Evolutionary conservation across 805 yeast genomes (phyloP), one percentile per base, ranked within the genome.

Genomic region (Candida morakotiae): DNA sequence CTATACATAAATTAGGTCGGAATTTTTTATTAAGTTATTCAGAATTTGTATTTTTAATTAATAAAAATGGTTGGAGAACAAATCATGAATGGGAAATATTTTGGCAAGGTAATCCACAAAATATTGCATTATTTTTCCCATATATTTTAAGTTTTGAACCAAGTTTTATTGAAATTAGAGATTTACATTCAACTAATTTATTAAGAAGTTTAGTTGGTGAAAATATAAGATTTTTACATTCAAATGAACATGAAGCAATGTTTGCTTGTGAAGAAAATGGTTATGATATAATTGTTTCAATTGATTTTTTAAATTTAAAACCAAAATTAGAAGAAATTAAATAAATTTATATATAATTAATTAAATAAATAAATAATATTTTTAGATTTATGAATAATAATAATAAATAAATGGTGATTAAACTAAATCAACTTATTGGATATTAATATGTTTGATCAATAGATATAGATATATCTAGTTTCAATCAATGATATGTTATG

Each of bases 21-120:
- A 93, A 89, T 63, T 93, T 91, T 56, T 64, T 93, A 51, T 73
- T 93, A 46, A 83, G 89, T 56, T 93, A 91, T 57, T 79, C 94
- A 4, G 96, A 88, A 55, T 88, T 91, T 56, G 91, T 97, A 32
- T 93, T 93, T 60, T 88, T 86, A 61, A 94, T 93, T 49, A 89
- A 93, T 53, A 75, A 84, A 41, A 89, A 89, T 58, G 98, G 98
- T 17, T 93, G 98, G 98, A 75, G 97, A 49, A 83, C 94, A 14
- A 79, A 89, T 45, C 87, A 93, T 30, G 91, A 87, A 35, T 89
- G 96, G 89, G 83, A 89, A 46, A 83, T 93, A 36, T 81, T 84
- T 55, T 93, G 98, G 98, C 98, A 93, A 63, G 97, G 98, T 25
- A 76, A 81, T 35, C 98, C 98, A 5, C 93, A 84, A 53, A 79